Conservation (phyloP, 2,329 filamentous ascomycete species). For the Penicillium crustosum region DNA sequence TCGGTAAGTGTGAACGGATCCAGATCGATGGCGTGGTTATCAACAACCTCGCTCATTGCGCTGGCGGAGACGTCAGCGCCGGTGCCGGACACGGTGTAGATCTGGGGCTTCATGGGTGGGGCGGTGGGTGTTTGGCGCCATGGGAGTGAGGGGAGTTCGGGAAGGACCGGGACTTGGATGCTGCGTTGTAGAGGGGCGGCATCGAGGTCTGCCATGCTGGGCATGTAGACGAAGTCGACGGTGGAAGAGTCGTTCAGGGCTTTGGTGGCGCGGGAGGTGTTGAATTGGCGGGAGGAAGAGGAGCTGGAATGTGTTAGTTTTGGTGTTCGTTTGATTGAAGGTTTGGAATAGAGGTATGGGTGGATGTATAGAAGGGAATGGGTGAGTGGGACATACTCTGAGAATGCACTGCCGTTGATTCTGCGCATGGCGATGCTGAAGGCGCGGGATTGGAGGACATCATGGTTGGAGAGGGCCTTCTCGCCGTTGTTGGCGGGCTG, state of each 20-base stretch:
- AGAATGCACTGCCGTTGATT: slow-evolving; percentile 45
- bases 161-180: slow-evolving; percentile 54
- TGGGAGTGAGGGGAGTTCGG: slow-evolving; percentile 38
- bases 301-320: slow-evolving; percentile 46
- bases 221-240: slow-evolving; percentile 64
- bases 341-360: not conserved
- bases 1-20: slow-evolving; percentile 59
- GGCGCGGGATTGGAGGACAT: slow-evolving; percentile 53
- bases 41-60: slow-evolving; percentile 59
- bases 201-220: slow-evolving; percentile 50
- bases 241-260: slow-evolving; percentile 59
- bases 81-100: slow-evolving; percentile 52
- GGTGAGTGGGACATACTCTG: slow-evolving; percentile 34
- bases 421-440: slow-evolving; percentile 56
- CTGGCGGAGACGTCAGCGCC: slow-evolving; percentile 49
- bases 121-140: slow-evolving; percentile 21
- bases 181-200: slow-evolving; percentile 34
- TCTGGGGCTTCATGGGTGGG: slow-evolving; percentile 55
- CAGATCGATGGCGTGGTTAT: slow-evolving; percentile 57
- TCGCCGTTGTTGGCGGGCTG: slow-evolving; percentile 52
- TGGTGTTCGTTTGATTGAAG: not conserved
- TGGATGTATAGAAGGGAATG: slow-evolving; percentile 3
- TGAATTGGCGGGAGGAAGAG: slow-evolving; percentile 58
- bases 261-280: slow-evolving; percentile 59
- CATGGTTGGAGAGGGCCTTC: slow-evolving; percentile 54